Percentiles rank a stretch among this genome's conserved stretches.
These are phyloP conservation scores for Insectozyma bohioensis DNA, from an alignment of 1,139 yeast genomes.

Conservation along the genomic window DNA sequence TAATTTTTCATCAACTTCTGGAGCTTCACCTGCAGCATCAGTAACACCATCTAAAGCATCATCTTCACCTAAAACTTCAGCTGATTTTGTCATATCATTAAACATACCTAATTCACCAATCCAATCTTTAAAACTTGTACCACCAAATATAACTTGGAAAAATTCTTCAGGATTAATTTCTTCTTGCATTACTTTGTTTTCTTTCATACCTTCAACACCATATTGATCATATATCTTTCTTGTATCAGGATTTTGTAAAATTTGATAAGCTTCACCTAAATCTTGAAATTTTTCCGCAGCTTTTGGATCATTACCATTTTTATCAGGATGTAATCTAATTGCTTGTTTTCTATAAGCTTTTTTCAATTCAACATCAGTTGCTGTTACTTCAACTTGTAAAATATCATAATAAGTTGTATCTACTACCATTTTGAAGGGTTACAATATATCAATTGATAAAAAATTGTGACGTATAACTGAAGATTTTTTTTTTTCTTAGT, in stretches of 20 bases:
- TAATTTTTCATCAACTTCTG: background rate
- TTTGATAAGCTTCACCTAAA: constrained; percentile 55
- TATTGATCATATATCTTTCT: constrained; percentile 43
- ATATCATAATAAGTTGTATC: constrained; percentile 89
- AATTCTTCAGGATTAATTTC: constrained; percentile 45
- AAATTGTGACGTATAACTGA: too few species aligned
- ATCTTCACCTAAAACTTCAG: constrained; percentile 54
- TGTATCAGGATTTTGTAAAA: constrained; percentile 36
- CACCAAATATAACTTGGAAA: constrained; percentile 87
- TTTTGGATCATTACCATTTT: constrained; percentile 71
- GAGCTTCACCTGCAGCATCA: too few species aligned
- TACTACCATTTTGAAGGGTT: constrained; percentile 75
- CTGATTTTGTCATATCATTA: constrained; percentile 74
- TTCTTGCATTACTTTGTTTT: constrained; percentile 20
- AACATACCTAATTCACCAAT: constrained; percentile 90
- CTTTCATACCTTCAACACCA: constrained; percentile 45
- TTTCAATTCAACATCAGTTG: constrained; percentile 81
- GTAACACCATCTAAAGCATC: constrained; percentile 22
- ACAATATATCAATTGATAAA: too few species aligned
- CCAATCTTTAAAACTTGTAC: constrained; percentile 61
- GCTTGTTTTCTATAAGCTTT: constrained; percentile 95
- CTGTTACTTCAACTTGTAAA: constrained; percentile 76
- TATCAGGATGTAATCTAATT: constrained; percentile 92
- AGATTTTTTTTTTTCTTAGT: too few species aligned
- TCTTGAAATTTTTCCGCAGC: constrained; percentile 97